A percentile compares a stretch with the other conserved stretches of the same genome.
Conservation (phyloP, 2,329 filamentous ascomycete species). For the Rugonectria rugulosa region DNA sequence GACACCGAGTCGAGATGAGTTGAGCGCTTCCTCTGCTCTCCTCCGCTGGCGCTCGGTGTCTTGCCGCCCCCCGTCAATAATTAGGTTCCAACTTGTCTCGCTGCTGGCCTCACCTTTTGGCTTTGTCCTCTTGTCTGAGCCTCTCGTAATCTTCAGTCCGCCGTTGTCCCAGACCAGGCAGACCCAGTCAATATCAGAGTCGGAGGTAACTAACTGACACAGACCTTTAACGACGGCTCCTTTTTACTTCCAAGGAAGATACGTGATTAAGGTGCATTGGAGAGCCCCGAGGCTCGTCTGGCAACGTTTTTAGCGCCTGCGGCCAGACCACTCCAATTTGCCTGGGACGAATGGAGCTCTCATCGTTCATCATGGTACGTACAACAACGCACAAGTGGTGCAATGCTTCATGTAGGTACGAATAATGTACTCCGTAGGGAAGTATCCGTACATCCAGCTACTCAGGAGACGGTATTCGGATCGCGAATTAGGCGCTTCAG, state of each 20-base stretch:
- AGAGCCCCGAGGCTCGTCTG: slow-evolving; percentile 9
- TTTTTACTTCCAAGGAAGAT: slow-evolving; percentile 7
- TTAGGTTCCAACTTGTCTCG: neutral
- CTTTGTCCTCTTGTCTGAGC: neutral
- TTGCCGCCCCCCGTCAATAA: slow-evolving; percentile 10
- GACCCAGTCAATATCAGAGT: slow-evolving; percentile 18
- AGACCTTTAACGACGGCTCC: slow-evolving; percentile 2
- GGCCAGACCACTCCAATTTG: slow-evolving; percentile 34
- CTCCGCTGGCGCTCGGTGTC: slow-evolving; percentile 9
- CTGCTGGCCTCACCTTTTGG: slow-evolving; percentile 1
- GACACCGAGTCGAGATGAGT: slow-evolving; percentile 5
- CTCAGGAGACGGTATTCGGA: no score
- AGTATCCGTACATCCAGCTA: no score
- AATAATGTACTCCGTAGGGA: neutral
- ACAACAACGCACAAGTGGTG: neutral
- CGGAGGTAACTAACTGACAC: neutral
- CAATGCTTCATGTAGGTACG: neutral
- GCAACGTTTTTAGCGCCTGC: slow-evolving; percentile 32
- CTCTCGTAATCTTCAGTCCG: slow-evolving; percentile 3
- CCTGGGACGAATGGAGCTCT: slow-evolving; percentile 18
- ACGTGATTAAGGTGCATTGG: neutral
- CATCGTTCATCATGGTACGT: slow-evolving; percentile 3
- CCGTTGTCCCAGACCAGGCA: slow-evolving; percentile 6
- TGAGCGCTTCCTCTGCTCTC: slow-evolving; percentile 14
- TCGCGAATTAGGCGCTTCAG: no score